These are phyloP conservation scores for Leccinellum albellum DNA, from an alignment of 768 basidiomycete species.

Conservation along the genomic window DNA sequence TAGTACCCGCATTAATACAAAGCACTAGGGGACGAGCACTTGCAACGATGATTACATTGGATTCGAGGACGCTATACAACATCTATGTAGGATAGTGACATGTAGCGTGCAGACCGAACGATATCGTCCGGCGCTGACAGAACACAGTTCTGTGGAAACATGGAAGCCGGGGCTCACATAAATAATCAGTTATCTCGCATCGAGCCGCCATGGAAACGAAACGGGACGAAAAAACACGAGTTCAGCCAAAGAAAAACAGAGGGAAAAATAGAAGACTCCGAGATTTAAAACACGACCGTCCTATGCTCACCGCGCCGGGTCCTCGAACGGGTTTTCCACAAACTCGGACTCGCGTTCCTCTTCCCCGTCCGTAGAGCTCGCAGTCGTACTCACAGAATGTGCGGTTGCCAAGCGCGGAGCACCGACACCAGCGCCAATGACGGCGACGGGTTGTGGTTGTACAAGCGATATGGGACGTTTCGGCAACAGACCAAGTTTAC, in stretches of 20 bases:
- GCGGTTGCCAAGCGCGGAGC: slow-evolving; percentile 7
- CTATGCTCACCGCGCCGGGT: slow-evolving; percentile 19
- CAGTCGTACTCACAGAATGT: slow-evolving; percentile 17
- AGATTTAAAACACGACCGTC: neutral
- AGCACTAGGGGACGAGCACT: neutral
- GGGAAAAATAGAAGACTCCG: neutral
- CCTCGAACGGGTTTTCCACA: slow-evolving; percentile 73
- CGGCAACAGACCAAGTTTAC: slow-evolving; percentile 67
- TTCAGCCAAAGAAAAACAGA: too few relatives aligned
- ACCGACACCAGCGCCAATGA: neutral
- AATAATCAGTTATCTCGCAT: neutral
- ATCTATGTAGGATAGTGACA: neutral
- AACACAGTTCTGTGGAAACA: neutral
- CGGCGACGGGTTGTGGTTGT: slow-evolving; percentile 26
- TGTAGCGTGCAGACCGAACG: neutral
- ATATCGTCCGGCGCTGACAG: neutral
- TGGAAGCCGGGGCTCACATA: neutral
- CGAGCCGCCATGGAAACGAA: too few relatives aligned
- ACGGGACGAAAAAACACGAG: too few relatives aligned
- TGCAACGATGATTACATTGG: neutral
- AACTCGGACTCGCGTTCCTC: slow-evolving; percentile 58
- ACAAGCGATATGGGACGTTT: slow-evolving; percentile 69
- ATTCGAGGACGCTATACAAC: neutral
- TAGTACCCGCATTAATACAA: too few relatives aligned
- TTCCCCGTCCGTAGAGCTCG: slow-evolving; percentile 38